Base-by-base conservation (phyloP, 2,329 filamentous ascomycete genomes). In the Colletotrichum liaoningense region DNA sequence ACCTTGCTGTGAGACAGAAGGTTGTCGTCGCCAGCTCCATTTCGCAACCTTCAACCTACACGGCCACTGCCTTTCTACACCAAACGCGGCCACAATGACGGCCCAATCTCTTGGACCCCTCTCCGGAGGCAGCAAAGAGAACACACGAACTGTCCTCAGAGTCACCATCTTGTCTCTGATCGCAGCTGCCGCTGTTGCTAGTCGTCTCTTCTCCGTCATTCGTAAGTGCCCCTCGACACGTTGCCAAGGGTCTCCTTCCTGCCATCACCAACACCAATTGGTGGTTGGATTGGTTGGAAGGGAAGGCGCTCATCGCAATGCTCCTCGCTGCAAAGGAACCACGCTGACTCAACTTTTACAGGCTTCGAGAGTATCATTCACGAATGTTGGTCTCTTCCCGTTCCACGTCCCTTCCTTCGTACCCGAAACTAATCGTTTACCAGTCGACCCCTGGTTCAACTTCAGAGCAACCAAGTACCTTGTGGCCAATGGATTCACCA, bases 371-470 rank as follows among this genome's bases (percentile, higher is more conserved):
- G 95, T 86, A 99, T 99, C 81, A 99, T 99, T 81, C 97, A 99
- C 89, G 97, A 99, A 89, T 99, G 97, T 98, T 83, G 85, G 95
- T 93, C 76, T 68, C 63, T 54, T 66, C 73, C 73, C 65, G 69
- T 55, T 28, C 69, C 55, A 22, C 54, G 52, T 49, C 63, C 67
- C 52, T 56, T 67, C 19, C 30, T 22, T 1, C 64, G 54, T 63
- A 56, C 63, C 30, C 60, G 56, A 64, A 79, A 75, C 80, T 81
- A 77, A 81, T 77, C 30, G 26, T 14, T 77, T 55, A 63, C 57
- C 81, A 99, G 96, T 99, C 86, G 97, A 99, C 86, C 97, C 97
- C 46, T 99, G 97, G 97, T 99, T 99, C 88, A 99, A 99, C 86
- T 99, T 99, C 86, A 91, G 97, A 84, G 97, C 97, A 77, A 98